Base-by-base conservation (phyloP, 805 yeast genomes). In the Nakazawaea peltata region DNA sequence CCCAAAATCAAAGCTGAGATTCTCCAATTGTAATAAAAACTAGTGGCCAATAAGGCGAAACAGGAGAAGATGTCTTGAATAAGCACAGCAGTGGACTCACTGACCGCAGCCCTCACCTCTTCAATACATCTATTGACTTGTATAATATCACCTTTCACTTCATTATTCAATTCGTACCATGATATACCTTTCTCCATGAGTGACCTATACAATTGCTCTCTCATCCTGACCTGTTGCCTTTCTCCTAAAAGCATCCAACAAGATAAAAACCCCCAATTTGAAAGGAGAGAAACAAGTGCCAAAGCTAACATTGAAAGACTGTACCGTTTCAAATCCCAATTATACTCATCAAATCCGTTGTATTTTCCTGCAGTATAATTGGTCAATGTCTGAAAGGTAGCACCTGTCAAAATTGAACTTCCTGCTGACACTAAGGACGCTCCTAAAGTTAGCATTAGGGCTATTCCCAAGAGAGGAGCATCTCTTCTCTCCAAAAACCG, bases 11-110 rank as follows among this genome's bases (percentile, higher is more conserved):
- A 71, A 18, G 92, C 56, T 0, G 97, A 83, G 9, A 92, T 64
- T 3, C 83, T 68, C 97, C 97, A 90, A 3, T 94, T 83, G 41
- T 76, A 78, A 41, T 70, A 69, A 51, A 92, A 70, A 1, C 95
- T 77, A 0, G 82, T 73, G 1, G 73, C 66, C 2, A 80, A 50
- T 9, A 81, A 56, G 0, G 81, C 73, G 4, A 72, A 35, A 0
- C 75, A 58, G 0, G 86, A 67, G 0, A 75, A 70, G 1, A 65
- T 27, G 7, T 75, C 67, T 43, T 77, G 77, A 10, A 74, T 49
- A 1, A 78, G 48, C 15, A 77, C 45, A 0, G 82, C 86, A 13
- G 77, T 49, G 3, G 78, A 71, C 48, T 81, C 88, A 3, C 90
- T 74, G 4, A 74, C 63, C 1, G 87, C 83, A 0, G 71, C 56